A percentile compares a stretch with the other conserved stretches of the same genome.
Evolutionary conservation across 225 moss, liverwort and hornwort species (phyloP).

Genomic region (Neckera pumila): DNA sequence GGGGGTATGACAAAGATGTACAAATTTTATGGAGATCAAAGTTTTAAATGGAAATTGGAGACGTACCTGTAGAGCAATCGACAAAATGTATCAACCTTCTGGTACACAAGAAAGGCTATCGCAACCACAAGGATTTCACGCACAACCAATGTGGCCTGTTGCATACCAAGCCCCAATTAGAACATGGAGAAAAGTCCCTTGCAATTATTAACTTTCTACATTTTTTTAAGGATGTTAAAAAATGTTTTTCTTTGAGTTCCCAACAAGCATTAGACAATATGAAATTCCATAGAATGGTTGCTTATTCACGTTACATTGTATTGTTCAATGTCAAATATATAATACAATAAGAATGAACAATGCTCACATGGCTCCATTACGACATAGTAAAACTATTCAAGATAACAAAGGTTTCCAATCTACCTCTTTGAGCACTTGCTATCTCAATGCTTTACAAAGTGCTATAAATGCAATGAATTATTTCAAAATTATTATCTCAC

Average conservation of each 20-base stretch:
- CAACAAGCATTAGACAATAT: background rate
- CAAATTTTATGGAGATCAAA: background rate
- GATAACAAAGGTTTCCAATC: background rate
- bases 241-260: background rate
- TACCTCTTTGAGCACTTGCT: background rate
- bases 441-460: background rate
- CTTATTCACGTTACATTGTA: background rate
- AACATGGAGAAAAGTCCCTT: background rate
- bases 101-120: background rate
- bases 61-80: slow-evolving; percentile 1
- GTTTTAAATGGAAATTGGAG: background rate
- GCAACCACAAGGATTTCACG: slow-evolving; percentile 21
- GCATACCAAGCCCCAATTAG: background rate
- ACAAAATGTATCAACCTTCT: slow-evolving; percentile 13
- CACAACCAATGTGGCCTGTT: slow-evolving; percentile 27
- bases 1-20: background rate
- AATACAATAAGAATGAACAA: background rate
- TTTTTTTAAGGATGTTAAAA: background rate
- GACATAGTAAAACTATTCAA: background rate
- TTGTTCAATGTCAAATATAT: background rate
- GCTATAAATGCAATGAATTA: background rate
- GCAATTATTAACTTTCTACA: background rate
- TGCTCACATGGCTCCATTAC: background rate
- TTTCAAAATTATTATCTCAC: background rate
- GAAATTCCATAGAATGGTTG: background rate